Evolutionary conservation across 805 yeast genomes (phyloP).

Genomic region (Blastobotrys attinorum): DNA sequence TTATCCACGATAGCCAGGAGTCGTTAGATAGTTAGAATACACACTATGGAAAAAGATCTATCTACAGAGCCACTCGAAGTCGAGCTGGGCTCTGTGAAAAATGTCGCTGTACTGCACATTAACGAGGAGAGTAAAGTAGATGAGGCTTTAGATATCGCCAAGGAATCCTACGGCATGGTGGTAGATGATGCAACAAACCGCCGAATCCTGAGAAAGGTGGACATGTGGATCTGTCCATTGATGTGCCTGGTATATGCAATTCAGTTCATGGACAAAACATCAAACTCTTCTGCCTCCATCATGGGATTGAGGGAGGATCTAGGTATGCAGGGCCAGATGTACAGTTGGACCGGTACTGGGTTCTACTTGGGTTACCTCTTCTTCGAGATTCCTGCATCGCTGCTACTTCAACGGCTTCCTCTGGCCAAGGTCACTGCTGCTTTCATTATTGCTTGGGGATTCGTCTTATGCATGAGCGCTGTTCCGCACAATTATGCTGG

Average conservation of each 20-base stretch:
- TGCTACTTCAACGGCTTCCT: conserved; percentile 47
- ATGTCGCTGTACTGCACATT: background rate
- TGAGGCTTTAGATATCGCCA: conserved; percentile 6
- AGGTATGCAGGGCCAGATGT: conserved; percentile 36
- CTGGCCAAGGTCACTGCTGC: conserved; percentile 43
- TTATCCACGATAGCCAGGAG: no score
- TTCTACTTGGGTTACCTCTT: conserved; percentile 58
- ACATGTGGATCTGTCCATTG: conserved; percentile 42
- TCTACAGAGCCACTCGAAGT: background rate
- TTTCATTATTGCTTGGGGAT: conserved; percentile 54
- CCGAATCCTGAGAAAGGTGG: conserved; percentile 41
- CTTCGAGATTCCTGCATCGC: conserved; percentile 44
- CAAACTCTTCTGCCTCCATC: conserved; percentile 45
- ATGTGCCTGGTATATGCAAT: conserved; percentile 41
- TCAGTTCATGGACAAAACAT: conserved; percentile 56
- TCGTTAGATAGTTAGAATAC: no score
- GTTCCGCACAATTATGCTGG: conserved; percentile 37
- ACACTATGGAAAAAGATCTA: background rate
- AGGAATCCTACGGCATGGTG: conserved; percentile 5
- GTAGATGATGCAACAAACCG: conserved; percentile 20
- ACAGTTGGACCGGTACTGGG: conserved; percentile 46
- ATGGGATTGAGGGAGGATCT: conserved; percentile 41
- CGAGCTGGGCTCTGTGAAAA: no score
- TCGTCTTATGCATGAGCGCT: conserved; percentile 38
- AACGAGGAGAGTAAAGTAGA: conserved; percentile 2